phyloP scores from a whole-genome alignment of 148 eudicot species.

The Mesembryanthemum crystallinum region DNA sequence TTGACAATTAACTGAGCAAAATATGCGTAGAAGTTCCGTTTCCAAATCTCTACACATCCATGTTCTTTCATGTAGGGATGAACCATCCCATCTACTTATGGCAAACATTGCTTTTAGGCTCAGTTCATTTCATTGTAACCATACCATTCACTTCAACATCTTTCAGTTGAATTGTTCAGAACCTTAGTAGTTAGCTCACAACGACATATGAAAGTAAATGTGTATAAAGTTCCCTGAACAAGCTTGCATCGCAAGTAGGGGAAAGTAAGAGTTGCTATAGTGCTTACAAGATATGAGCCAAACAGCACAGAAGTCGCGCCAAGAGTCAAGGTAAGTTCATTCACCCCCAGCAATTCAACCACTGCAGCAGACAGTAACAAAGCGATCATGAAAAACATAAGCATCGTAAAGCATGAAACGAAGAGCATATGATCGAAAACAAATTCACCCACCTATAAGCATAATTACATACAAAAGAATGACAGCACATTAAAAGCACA shows the following conservation, averaged over 20 bases:
- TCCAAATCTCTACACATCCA: neutral
- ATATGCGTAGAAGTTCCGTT: neutral
- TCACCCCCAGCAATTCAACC: slow-evolving; percentile 54
- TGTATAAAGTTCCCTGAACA: too few species aligned
- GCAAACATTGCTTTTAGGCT: too few species aligned
- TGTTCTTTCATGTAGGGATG: too few species aligned
- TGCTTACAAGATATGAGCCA: slow-evolving; percentile 62
- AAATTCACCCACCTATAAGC: neutral
- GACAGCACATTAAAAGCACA: too few species aligned
- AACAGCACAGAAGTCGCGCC: slow-evolving; percentile 35
- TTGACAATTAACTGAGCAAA: neutral
- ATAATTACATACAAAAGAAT: too few species aligned
- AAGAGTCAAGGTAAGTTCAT: slow-evolving; percentile 40
- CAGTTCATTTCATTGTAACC: too few species aligned
- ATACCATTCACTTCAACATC: too few species aligned
- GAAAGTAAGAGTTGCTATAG: neutral
- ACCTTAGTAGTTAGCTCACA: too few species aligned
- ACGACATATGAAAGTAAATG: neutral
- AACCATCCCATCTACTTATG: neutral
- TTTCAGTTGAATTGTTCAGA: too few species aligned
- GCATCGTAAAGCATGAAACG: neutral
- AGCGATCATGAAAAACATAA: neutral
- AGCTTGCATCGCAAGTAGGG: neutral
- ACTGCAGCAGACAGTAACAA: slow-evolving; percentile 37
- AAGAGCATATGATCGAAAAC: neutral